A percentile compares a stretch with the other conserved stretches of the same genome.
Evolutionary conservation across 31 red algal species (phyloP).

Genomic region (Endocladia muricata): DNA sequence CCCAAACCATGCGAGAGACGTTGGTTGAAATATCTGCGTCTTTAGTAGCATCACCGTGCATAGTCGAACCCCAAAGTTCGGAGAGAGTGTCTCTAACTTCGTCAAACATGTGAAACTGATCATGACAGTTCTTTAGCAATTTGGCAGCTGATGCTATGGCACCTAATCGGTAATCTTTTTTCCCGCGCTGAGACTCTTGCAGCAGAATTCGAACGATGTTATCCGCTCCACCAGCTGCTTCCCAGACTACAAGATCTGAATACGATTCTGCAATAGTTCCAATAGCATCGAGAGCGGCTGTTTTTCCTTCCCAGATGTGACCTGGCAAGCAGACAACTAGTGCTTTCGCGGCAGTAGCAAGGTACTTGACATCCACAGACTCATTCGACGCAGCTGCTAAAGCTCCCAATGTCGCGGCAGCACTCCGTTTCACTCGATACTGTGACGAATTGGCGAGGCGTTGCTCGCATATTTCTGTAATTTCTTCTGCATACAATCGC

Average conservation of each 20-base stretch:
- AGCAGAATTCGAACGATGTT: slow-evolving; percentile 20
- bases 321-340: slow-evolving; percentile 53
- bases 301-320: slow-evolving; percentile 69
- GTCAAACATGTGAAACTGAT: slow-evolving; percentile 22
- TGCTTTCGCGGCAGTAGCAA: slow-evolving; percentile 38
- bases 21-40: neutral
- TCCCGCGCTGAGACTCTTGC: slow-evolving; percentile 30
- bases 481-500: slow-evolving; percentile 58
- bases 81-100: slow-evolving; percentile 25
- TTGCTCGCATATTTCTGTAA: slow-evolving; percentile 50
- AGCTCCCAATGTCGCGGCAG: slow-evolving; percentile 56
- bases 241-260: slow-evolving; percentile 19
- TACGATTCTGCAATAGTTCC: slow-evolving; percentile 32
- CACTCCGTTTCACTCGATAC: slow-evolving; percentile 70
- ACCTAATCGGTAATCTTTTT: slow-evolving; percentile 53
- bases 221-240: slow-evolving; percentile 11
- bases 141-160: slow-evolving; percentile 35
- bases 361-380: slow-evolving; percentile 32
- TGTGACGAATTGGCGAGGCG: slow-evolving; percentile 39
- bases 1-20: slow-evolving; percentile 36
- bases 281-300: slow-evolving; percentile 43
- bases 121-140: slow-evolving; percentile 12
- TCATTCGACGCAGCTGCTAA: slow-evolving; percentile 52
- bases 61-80: slow-evolving; percentile 5
- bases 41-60: neutral